Evolutionary conservation across 2,329 filamentous ascomycete species (phyloP), one percentile per base, ranked within the genome.

Genomic region (Colletotrichum sidae): DNA sequence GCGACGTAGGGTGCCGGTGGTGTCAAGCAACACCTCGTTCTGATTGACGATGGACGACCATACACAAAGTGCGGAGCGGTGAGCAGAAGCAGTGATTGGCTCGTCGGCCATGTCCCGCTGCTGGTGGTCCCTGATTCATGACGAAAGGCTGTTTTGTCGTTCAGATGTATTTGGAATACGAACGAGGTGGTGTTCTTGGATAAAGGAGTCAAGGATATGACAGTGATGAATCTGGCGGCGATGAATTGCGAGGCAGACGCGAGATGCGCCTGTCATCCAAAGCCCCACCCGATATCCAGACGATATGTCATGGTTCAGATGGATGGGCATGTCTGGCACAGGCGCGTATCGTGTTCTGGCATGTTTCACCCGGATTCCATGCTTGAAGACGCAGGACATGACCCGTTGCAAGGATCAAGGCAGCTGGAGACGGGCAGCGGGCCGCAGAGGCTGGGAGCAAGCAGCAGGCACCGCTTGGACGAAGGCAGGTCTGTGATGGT

Each of bases 51-150:
- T 46, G 15, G 41, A 63, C 38, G 39, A 46, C 25, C 25, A 25
- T 25, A 25, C 15, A 44, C 35, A 42, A 37, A 53, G 42, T 9
- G 39, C 47, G 41, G 51, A 58, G 59, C 60, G 63, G 59, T 59
- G 59, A 64, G 38, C 17, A 41, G 25, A 49, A n/a, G 17, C 33
- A 41, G 33, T 54, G 41, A 54, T 64, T 12, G 37, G 59, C 25
- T 45, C 39, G 25, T 35, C 9, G 38, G 12, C 13, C 39, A 12
- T 49, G 47, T 25, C 10, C 35, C 6, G 47, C 39, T 33, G 6
- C 17, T 34, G n/a, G 8, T n/a, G 34, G 17, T 62, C 41, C 39
- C 58, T 64, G 63, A 54, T 64, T 66, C 63, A 64, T 50, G 42
- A 66, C 46, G 39, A 17, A 34, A 53, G 46, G 41, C 50, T 39